Evolutionary conservation across 768 basidiomycete species (phyloP), one percentile per base, ranked within the genome.

Genomic region (Rhodotorula babjevae): DNA sequence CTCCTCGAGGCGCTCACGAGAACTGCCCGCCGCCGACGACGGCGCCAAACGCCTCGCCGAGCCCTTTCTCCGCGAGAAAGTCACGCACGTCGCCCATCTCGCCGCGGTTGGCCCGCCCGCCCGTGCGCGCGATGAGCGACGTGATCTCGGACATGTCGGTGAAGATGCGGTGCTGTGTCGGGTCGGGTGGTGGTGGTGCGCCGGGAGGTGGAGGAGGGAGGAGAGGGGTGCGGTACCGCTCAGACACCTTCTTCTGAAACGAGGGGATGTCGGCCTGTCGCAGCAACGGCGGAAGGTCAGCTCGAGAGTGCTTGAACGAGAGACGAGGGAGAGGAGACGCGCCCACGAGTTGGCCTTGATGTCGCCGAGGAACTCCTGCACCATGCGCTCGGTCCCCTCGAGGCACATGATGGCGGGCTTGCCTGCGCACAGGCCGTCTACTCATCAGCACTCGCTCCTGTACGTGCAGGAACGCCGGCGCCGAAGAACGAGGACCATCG

Each of bases 201-300:
- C 8, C 15, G 0, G 52, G 36, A 9, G 23, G 8, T 5, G 57
- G 36, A 2, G 49, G 78, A 6, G 59, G 27, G 23, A 53, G 61
- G 61, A 76, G 62, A 3, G 65, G 67, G 0, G 52, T 71, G 5
- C 82, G 81, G 47, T 79, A 77, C 42, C 82, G 78, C 70, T 83
- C 82, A 2, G 81, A 79, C 23, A 83, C 79, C 78, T 82, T 82
- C 70, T 82, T 82, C 68, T 83, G 82, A 64, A 80, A 80, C 0
- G 80, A 78, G 0, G 82, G 82, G n/a, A 83, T 81, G 67, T 83
- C 82, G 27, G 77, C 72, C 82, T 82, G 82, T 36, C 9, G 36
- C 36, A 4, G 36, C 36, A 9, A 5, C 21, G 78, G 79, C 67
- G 79, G 27, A 25, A 12, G 16, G 25, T 11, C 33, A 15, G 27